Base-by-base conservation (phyloP, 23 red algal species). In the Porphyridium purpureum region DNA sequence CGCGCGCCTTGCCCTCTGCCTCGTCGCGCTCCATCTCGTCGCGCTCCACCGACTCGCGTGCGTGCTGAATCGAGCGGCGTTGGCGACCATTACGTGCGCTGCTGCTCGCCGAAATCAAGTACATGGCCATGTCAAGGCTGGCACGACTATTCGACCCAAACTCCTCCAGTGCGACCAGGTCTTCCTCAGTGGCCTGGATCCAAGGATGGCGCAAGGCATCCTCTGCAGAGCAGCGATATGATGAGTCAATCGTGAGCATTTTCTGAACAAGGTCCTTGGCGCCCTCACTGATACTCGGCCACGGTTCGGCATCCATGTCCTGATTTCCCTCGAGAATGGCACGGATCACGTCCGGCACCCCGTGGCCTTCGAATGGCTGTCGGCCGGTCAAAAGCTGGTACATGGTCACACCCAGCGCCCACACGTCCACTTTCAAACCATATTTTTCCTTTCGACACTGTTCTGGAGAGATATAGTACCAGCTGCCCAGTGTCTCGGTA, bases 391-490 rank as follows among this genome's bases (percentile, higher is more conserved):
- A 33, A 54, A 77, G 48, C 32, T 69, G 64, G 66, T 72, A 94
- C 21, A 77, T 46, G 31, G 87, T 76, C 28, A 94, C 76, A 27
- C 87, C 87, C 36, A 75, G 26, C 17, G 87, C 87, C 87, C 87
- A 94, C 1, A 81, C 80, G 51, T 94, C 87, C 1, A 94, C 87
- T 27, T 83, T 94, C 51, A 57, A 57, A 38, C 87, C 87, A 3
- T 62, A 76, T 27, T 81, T 83, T 31, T 72, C 76, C n/a, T n/a
- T n/a, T n/a, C n/a, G n/a, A n/a, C n/a, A n/a, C n/a, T n/a, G n/a
- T n/a, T n/a, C n/a, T n/a, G n/a, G n/a, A n/a, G n/a, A n/a, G n/a
- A n/a, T n/a, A n/a, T n/a, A n/a, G n/a, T n/a, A n/a, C n/a, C n/a
- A n/a, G n/a, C n/a, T n/a, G n/a, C n/a, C n/a, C n/a, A n/a, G n/a